A percentile compares a stretch with the other conserved stretches of the same genome.
These are phyloP conservation scores for Elymus sibiricus DNA, from an alignment of 176 grass and related monocot genomes.

Conservation along the genomic window DNA sequence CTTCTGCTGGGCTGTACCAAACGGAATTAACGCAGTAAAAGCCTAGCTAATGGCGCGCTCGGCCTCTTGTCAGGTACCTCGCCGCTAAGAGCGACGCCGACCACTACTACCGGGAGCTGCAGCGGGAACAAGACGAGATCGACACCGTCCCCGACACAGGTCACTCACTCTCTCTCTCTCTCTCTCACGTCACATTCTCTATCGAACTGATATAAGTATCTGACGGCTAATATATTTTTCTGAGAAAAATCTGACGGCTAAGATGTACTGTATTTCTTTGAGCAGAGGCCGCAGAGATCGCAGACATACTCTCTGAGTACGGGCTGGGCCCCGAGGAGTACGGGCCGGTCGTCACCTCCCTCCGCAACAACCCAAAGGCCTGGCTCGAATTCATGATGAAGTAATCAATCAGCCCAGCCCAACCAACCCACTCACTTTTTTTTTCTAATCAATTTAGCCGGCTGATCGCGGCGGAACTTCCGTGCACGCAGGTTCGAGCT, in stretches of 20 bases:
- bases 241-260: not conserved
- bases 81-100: constrained; percentile 95
- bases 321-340: constrained; percentile 76
- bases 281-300: constrained; percentile 93
- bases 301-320: constrained; percentile 70
- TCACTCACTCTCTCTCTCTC: not conserved
- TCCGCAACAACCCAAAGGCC: constrained; percentile 72
- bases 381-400: constrained; percentile 99
- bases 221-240: no score
- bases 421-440: not conserved
- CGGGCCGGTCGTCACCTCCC: constrained; percentile 56
- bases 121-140: constrained; percentile 93
- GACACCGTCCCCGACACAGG: constrained; percentile 64
- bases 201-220: not conserved
- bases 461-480: not conserved
- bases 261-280: not conserved
- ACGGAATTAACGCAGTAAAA: not conserved
- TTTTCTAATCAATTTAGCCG: not conserved
- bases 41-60: not conserved
- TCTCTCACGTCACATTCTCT: not conserved
- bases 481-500: constrained; percentile 67
- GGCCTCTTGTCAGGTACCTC: constrained; percentile 53
- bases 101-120: constrained; percentile 77
- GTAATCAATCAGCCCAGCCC: not conserved
- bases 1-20: not conserved